Base-by-base conservation (phyloP, 2,329 filamentous ascomycete species). In the Gyromitra esculenta region DNA sequence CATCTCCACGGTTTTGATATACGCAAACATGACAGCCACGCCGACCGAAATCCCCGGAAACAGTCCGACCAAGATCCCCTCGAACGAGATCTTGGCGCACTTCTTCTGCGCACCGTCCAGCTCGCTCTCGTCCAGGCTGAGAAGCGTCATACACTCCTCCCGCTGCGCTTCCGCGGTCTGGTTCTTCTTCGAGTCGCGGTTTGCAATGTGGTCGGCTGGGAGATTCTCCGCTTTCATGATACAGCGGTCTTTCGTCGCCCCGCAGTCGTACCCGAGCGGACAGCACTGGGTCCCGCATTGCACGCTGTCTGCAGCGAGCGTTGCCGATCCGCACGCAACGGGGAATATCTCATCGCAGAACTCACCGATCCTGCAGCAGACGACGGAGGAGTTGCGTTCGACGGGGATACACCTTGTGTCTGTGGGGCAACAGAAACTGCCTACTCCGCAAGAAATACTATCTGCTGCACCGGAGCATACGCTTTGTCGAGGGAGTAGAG, bases 331-430 rank as follows among this genome's bases (percentile, higher is more conserved):
- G 52, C 78, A 79, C 6, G 39, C 3, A 7, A 79, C 66, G 13
- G 78, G 72, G 31, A 69, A 78, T 39, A 79, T 79, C 50, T 78
- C 59, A 57, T 69, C 68, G 73, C 78, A 79, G 60, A 72, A 64
- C 41, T 79, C 77, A 8, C 70, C 78, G 2, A 56, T 50, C 9
- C 71, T 76, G 60, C 78, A 79, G 54, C 78, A 79, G 54, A 79
- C 77, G 21, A 77, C 78, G 6, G 75, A 73, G 6, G 73, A 73
- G 31, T 50, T 73, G 8, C 60, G 64, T 54, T 79, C 78, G 8
- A 79, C 63, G 5, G 76, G 77, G 21, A 79, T 79, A 48, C 78
- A 79, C 9, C 77, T 72, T 5, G 75, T 76, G 50, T 56, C 52
- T 7, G 48, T 9, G 15, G 77, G 72, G 15, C 78, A 79, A 39